Percentiles rank a stretch among this genome's conserved stretches.
Conservation (phyloP, 2,329 filamentous ascomycete species). For the Arachnomyces sp. region DNA sequence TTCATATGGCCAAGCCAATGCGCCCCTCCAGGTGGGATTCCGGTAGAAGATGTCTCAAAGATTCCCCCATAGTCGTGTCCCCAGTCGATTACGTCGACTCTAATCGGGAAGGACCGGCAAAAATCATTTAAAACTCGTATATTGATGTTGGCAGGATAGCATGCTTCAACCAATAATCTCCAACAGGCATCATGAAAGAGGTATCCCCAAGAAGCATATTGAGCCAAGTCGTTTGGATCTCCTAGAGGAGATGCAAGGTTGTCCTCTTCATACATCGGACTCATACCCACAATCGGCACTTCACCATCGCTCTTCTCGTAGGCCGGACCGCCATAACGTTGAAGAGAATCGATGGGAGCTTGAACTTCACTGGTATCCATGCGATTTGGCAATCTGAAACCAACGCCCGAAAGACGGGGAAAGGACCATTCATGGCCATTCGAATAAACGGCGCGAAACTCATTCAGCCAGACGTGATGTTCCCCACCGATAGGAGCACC, state of each 20-base stretch:
- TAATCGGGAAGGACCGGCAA: not conserved
- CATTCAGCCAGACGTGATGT: not conserved
- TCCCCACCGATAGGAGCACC: conserved; percentile 1
- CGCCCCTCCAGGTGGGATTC: not conserved
- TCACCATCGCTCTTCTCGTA: no score
- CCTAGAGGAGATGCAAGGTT: not conserved
- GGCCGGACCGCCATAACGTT: not conserved
- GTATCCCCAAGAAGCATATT: not conserved
- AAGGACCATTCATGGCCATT: not conserved
- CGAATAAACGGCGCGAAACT: conserved; percentile 1
- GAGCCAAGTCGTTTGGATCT: not conserved
- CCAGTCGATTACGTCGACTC: no score
- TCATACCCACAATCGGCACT: not conserved
- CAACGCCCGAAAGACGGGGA: conserved; percentile 1
- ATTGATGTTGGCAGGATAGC: not conserved
- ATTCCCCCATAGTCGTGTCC: conserved; percentile 3
- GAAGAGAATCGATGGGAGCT: not conserved
- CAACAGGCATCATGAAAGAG: conserved; percentile 1
- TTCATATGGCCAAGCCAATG: not conserved
- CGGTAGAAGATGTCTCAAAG: not conserved
- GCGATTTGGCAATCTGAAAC: not conserved
- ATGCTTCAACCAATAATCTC: conserved; percentile 1
- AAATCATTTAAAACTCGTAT: not conserved
- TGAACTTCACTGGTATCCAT: not conserved
- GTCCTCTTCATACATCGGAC: not conserved